Conservation (phyloP, 495 filamentous ascomycete species). For the Oidiodendron maius region DNA sequence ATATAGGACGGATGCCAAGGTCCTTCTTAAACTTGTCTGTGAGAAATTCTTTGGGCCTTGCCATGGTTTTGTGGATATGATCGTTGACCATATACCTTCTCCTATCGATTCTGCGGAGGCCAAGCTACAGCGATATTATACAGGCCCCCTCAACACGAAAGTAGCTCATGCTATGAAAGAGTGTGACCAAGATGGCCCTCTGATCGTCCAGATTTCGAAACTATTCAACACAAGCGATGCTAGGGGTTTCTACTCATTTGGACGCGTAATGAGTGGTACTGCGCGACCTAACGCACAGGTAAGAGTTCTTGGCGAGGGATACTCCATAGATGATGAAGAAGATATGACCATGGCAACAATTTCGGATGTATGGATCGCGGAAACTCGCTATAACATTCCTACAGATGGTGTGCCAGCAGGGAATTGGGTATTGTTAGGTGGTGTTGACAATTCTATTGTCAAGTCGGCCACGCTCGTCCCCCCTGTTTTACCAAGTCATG, state of each 20-base stretch:
- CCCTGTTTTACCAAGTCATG: constrained; percentile 70
- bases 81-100: constrained; percentile 85
- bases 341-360: constrained; percentile 94
- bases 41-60: constrained; percentile 92
- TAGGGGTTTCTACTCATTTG: constrained; percentile 79
- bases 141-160: constrained; percentile 86
- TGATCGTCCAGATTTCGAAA: constrained; percentile 88
- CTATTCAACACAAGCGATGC: constrained; percentile 87
- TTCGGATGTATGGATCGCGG: constrained; percentile 84
- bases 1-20: constrained; percentile 82
- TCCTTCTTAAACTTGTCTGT: constrained; percentile 82
- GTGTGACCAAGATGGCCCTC: constrained; percentile 84
- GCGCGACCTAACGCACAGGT: constrained; percentile 76
- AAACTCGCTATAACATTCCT: constrained; percentile 87
- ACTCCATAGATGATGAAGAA: constrained; percentile 95
- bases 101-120: constrained; percentile 71
- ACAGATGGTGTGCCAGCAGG: constrained; percentile 90
- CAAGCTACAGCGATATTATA: constrained; percentile 82
- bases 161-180: constrained; percentile 70
- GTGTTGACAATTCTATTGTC: constrained; percentile 96
- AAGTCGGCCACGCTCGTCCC: constrained; percentile 96
- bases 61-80: constrained; percentile 92
- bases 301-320: constrained; percentile 89
- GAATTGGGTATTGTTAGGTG: constrained; percentile 87
- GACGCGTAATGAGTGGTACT: constrained; percentile 89